A percentile compares a stretch with the other conserved stretches of the same genome.
Evolutionary conservation across 2,329 filamentous ascomycete species (phyloP).

Genomic region (Colletotrichum cordylinicola): DNA sequence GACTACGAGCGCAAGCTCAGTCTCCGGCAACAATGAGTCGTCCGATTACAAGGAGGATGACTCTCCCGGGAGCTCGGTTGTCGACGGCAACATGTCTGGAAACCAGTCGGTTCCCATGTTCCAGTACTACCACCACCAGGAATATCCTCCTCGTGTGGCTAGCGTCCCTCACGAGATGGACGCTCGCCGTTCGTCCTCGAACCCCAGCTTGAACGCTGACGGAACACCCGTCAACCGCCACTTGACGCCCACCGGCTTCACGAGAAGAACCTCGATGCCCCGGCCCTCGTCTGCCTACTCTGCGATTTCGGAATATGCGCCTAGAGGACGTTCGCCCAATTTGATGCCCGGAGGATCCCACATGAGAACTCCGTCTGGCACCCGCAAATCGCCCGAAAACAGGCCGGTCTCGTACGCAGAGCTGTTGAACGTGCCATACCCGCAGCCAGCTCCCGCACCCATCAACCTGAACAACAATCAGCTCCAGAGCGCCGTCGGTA

Average conservation of each 20-base stretch:
- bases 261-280: slow-evolving; percentile 63
- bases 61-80: slow-evolving; percentile 57
- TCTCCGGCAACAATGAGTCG: slow-evolving; percentile 56
- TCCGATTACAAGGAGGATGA: slow-evolving; percentile 49
- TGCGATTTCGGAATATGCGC: slow-evolving; percentile 70
- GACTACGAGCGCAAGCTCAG: slow-evolving; percentile 61
- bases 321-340: slow-evolving; percentile 66
- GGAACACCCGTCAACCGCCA: slow-evolving; percentile 61
- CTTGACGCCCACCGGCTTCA: slow-evolving; percentile 63
- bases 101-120: slow-evolving; percentile 59
- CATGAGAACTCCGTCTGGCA: slow-evolving; percentile 52
- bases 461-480: slow-evolving; percentile 80
- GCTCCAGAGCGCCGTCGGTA: slow-evolving; percentile 80
- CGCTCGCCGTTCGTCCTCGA: slow-evolving; percentile 49
- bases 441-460: slow-evolving; percentile 74
- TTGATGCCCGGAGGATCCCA: slow-evolving; percentile 47
- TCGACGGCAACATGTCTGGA: slow-evolving; percentile 47
- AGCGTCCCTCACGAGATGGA: slow-evolving; percentile 48
- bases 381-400: slow-evolving; percentile 61
- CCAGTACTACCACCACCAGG: slow-evolving; percentile 67
- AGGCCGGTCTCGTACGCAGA: slow-evolving; percentile 62
- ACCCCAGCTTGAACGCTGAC: slow-evolving; percentile 55
- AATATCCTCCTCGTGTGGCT: slow-evolving; percentile 46
- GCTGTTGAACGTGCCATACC: slow-evolving; percentile 74
- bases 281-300: slow-evolving; percentile 82